phyloP scores from a whole-genome alignment of 352 stramenopile species.

The Phytophthora quininea region DNA sequence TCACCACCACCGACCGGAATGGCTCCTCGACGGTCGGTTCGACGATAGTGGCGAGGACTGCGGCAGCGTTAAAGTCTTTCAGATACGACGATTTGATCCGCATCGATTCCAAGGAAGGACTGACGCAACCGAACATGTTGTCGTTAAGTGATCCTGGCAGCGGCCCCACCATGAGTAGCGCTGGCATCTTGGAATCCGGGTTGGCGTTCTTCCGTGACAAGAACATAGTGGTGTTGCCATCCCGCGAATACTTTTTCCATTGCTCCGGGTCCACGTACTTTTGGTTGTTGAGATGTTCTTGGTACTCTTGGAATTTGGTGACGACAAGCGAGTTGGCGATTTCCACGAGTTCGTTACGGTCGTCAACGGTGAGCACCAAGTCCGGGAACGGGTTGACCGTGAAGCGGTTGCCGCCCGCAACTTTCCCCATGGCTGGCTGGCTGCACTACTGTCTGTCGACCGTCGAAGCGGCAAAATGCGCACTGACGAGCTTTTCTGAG shows the following conservation, averaged over 20 bases:
- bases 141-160: conserved; percentile 29
- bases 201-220: conserved; percentile 20
- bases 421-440: too few relatives aligned
- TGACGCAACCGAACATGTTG: conserved; percentile 38
- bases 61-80: conserved; percentile 34
- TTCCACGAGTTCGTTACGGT: conserved; percentile 16
- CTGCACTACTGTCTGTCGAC: too few relatives aligned
- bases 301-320: conserved; percentile 19
- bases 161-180: too few relatives aligned
- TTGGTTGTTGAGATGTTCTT: conserved; percentile 12
- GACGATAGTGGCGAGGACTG: conserved; percentile 38
- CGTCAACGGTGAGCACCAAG: conserved; percentile 1
- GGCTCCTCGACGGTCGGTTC: conserved; percentile 21
- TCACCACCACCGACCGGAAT: conserved; percentile 25
- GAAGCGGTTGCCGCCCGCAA: neutral
- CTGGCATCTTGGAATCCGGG: conserved; percentile 6
- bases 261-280: conserved; percentile 10
- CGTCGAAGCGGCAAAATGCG: neutral
- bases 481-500: neutral
- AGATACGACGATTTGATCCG: conserved; percentile 24
- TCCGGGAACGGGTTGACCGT: neutral
- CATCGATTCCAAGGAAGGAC: conserved; percentile 26
- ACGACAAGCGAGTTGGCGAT: conserved; percentile 12
- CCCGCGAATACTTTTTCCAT: conserved; percentile 19
- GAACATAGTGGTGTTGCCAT: conserved; percentile 7